A percentile compares a stretch with the other conserved stretches of the same genome.
phyloP scores from a whole-genome alignment of 805 yeast genomes.

The Saccharomycopsis sp. region DNA sequence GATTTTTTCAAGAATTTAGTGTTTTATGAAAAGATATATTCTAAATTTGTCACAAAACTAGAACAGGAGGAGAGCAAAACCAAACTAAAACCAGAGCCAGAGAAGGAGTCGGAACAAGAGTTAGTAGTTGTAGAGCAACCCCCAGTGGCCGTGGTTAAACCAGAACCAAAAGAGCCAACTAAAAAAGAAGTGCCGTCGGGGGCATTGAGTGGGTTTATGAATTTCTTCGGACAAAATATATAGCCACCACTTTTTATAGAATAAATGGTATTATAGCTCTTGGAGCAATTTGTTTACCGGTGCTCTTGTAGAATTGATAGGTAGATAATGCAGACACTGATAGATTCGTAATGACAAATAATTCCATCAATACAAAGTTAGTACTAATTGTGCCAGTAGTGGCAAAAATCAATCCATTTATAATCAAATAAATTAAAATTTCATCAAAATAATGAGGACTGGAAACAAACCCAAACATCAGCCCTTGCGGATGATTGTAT shows the following conservation, averaged over 20 bases:
- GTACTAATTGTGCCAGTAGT: neutral
- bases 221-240: constrained; percentile 12
- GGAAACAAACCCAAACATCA: constrained; percentile 43
- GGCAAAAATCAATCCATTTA: neutral
- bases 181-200: constrained; percentile 1
- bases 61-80: constrained; percentile 4
- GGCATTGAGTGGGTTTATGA: constrained; percentile 18
- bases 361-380: constrained; percentile 3
- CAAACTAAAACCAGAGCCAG: neutral
- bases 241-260: constrained; percentile 7
- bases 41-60: constrained; percentile 7
- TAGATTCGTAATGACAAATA: constrained; percentile 15
- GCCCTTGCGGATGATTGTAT: constrained; percentile 47
- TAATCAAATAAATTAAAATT: constrained; percentile 40
- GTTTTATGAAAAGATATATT: constrained; percentile 10
- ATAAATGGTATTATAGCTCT: constrained; percentile 18
- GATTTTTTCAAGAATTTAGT: constrained; percentile 12
- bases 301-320: constrained; percentile 7
- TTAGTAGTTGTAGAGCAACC: neutral
- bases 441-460: constrained; percentile 73
- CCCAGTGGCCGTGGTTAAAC: neutral
- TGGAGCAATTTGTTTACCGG: constrained; percentile 5
- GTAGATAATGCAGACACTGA: constrained; percentile 12
- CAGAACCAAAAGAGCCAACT: neutral
- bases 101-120: neutral